phyloP scores from a whole-genome alignment of 257 asterid genomes.

The Ballota nigra region DNA sequence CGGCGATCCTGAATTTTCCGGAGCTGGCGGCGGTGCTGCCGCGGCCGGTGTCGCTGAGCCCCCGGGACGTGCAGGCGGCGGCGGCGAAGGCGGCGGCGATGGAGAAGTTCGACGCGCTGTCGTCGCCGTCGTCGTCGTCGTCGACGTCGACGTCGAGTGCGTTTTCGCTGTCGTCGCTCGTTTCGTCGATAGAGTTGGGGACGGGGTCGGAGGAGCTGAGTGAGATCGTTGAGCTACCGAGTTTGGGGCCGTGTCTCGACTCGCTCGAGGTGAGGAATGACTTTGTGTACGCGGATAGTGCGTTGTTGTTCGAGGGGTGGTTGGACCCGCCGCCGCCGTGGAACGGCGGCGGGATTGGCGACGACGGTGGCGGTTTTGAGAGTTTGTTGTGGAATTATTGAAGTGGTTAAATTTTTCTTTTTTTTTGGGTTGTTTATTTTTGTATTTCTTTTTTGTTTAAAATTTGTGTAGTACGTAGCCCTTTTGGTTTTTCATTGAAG shows the following conservation, averaged over 20 bases:
- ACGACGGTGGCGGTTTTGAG: constrained; percentile 35
- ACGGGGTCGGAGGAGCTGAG: constrained; percentile 53
- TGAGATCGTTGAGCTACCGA: constrained; percentile 77
- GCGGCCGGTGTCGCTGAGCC: constrained; percentile 60
- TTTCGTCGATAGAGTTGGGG: constrained; percentile 37
- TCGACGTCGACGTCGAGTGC: constrained; percentile 17
- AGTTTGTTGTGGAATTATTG: constrained; percentile 59
- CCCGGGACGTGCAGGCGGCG: constrained; percentile 80
- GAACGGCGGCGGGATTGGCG: constrained; percentile 27
- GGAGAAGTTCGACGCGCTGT: constrained; percentile 39
- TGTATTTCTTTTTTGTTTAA: no score
- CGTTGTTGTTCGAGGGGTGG: constrained; percentile 49
- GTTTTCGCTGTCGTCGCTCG: constrained; percentile 25
- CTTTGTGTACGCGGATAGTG: constrained; percentile 40
- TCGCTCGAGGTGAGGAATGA: constrained; percentile 41
- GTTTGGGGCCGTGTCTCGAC: constrained; percentile 43
- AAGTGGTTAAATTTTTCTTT: background rate
- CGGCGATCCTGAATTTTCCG: constrained; percentile 75
- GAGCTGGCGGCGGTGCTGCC: constrained; percentile 52
- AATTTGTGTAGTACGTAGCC: constrained; percentile 23
- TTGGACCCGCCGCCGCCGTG: constrained; percentile 47
- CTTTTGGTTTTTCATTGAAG: constrained; percentile 25
- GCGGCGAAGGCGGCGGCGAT: constrained; percentile 89
- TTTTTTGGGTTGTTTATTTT: background rate
- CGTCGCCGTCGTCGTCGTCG: constrained; percentile 20